Evolutionary conservation across 129 eudicot species (phyloP).

Genomic region (Erigeron canadensis): DNA sequence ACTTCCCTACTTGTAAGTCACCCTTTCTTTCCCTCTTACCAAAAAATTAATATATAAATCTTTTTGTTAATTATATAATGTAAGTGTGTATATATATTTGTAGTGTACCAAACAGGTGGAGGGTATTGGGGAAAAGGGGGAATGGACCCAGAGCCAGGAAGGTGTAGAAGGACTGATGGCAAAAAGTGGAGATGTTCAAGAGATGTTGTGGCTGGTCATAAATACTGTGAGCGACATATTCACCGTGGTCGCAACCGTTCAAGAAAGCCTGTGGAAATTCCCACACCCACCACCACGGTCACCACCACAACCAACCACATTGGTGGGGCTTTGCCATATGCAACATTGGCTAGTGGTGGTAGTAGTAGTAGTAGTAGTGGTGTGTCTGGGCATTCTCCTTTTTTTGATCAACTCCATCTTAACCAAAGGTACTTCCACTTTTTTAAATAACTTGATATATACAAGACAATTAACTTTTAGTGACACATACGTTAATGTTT

Average conservation of each 20-base stretch:
- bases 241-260: constrained; percentile 98
- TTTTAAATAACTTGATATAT: neutral
- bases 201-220: constrained; percentile 69
- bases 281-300: constrained; percentile 46
- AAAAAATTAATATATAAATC: too few relatives aligned
- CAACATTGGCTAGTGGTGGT: constrained; percentile 33
- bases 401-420: constrained; percentile 60
- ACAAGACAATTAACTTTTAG: neutral
- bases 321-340: constrained; percentile 23
- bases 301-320: constrained; percentile 15
- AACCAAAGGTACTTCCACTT: constrained; percentile 55
- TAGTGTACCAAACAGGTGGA: constrained; percentile 58
- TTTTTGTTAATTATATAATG: neutral
- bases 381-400: constrained; percentile 48
- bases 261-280: constrained; percentile 99
- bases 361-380: constrained; percentile 47
- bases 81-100: neutral
- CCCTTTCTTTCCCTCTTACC: constrained; percentile 1
- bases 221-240: constrained; percentile 91
- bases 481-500: constrained; percentile 7
- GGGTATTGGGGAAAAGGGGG: constrained; percentile 79
- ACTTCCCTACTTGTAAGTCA: constrained; percentile 65
- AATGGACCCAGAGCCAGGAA: constrained; percentile 94
- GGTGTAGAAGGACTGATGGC: constrained; percentile 92
- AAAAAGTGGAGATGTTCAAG: constrained; percentile 95